Evolutionary conservation across 805 yeast species (phyloP).

Genomic region (Clavispora vitiphila): DNA sequence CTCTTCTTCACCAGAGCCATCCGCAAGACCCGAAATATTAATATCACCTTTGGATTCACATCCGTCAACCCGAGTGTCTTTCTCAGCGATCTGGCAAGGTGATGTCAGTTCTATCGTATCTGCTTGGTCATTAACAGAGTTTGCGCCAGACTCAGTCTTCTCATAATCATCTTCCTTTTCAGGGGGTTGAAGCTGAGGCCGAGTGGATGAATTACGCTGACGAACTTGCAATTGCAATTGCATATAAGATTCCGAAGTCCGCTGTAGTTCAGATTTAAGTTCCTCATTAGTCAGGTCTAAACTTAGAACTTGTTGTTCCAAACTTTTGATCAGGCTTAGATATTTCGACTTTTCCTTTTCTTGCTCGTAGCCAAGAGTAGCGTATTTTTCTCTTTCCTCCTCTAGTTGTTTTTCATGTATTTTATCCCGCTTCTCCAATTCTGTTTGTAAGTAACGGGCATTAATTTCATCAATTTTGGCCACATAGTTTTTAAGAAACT

Average conservation of each 20-base stretch:
- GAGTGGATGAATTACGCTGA: not conserved
- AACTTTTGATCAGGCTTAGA: slow-evolving; percentile 4
- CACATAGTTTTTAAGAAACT: slow-evolving; percentile 49
- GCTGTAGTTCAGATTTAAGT: not conserved
- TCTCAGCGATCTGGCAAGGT: not conserved
- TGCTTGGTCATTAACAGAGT: not conserved
- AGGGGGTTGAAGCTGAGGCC: not conserved
- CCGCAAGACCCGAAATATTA: no score
- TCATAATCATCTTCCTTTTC: not conserved
- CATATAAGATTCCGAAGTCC: not conserved
- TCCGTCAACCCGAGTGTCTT: no score
- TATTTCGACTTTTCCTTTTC: slow-evolving; percentile 8
- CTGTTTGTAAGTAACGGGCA: slow-evolving; percentile 3
- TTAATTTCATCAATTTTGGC: slow-evolving; percentile 10
- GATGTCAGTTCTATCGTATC: not conserved
- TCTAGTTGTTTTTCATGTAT: slow-evolving; percentile 2
- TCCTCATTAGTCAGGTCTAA: not conserved
- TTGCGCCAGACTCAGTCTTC: not conserved
- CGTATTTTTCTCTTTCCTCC: slow-evolving; percentile 6
- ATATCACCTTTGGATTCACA: no score
- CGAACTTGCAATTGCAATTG: not conserved
- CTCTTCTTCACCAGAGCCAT: not conserved
- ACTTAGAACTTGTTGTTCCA: slow-evolving; percentile 7
- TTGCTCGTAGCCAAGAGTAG: slow-evolving; percentile 3
- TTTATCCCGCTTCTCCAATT: slow-evolving; percentile 7